Evolutionary conservation across 2,329 filamentous ascomycete genomes (phyloP), one percentile per base, ranked within the genome.

Genomic region (Aspergillus uvarum): DNA sequence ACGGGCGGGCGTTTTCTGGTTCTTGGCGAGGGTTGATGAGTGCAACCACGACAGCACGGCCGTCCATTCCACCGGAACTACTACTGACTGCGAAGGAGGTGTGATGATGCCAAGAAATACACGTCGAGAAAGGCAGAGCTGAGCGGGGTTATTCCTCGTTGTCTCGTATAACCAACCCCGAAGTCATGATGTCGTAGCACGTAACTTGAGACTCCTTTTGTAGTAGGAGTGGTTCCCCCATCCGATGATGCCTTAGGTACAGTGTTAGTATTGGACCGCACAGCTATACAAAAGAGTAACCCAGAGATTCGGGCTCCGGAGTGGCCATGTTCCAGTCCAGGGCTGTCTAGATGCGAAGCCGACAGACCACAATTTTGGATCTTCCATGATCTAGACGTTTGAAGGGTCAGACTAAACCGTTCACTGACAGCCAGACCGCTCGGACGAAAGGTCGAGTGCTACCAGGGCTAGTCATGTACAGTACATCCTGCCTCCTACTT

Each of bases 91-190:
- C 11, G 32, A 16, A 16, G 1, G 35, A 16, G 24, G 38, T 16
- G 38, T 44, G 52, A 19, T 52, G 38, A 29, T 47, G 52, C 52
- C 52, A 47, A 55, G 53, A 21, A 16, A 47, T 32, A 38, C 51
- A 42, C 32, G 32, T 22, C 51, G 32, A 38, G 51, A 3, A 35
- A 16, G 38, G 16, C 32, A 42, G 12, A 16, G 22, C 19, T 44
- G 32, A 47, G 53, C 53, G 53, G 53, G 42, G 53, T 48, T 19
- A 31, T 55, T 44, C 38, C 38, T 44, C 38, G 16, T 10, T 44
- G 5, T 42, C 48, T 55, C 53, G 53, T 55, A 55, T 55, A 8
- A 55, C 44, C 53, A 55, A 32, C 53, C 53, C 44, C 24, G 19
- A 47, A 32, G 38, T 26, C 26, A 47, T 47, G 19, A 47, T 31